These are phyloP conservation scores for Colletotrichum phormii DNA, from an alignment of 2,329 filamentous ascomycete species.

Conservation along the genomic window DNA sequence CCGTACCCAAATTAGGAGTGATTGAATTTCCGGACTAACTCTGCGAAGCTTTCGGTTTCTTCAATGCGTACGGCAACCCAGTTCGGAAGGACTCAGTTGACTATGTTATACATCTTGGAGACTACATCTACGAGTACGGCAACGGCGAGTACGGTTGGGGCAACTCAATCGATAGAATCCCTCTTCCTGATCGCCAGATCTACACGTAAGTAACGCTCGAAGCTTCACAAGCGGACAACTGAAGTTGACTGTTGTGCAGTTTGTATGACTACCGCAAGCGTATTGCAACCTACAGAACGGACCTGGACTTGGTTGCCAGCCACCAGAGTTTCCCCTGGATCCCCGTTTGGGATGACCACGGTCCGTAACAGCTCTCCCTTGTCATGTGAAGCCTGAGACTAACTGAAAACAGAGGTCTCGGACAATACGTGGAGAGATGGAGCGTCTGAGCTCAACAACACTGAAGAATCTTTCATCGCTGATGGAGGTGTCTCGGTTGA, in stretches of 20 bases:
- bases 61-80: conserved; percentile 70
- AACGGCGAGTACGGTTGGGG: conserved; percentile 62
- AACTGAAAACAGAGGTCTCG: conserved; percentile 57
- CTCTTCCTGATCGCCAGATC: conserved; percentile 63
- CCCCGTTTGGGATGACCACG: conserved; percentile 60
- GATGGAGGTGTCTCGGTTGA: conserved; percentile 74
- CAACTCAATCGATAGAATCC: conserved; percentile 61
- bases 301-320: conserved; percentile 54
- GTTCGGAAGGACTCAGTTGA: conserved; percentile 70
- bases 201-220: conserved; percentile 46
- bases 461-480: conserved; percentile 71
- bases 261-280: conserved; percentile 58
- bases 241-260: conserved; percentile 41
- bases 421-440: conserved; percentile 76
- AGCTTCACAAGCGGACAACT: conserved; percentile 40
- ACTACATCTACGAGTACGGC: conserved; percentile 72
- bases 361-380: conserved; percentile 53
- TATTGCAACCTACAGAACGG: conserved; percentile 53
- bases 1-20: too few species aligned
- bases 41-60: conserved; percentile 57
- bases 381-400: not conserved
- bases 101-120: conserved; percentile 70
- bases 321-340: conserved; percentile 58
- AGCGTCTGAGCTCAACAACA: conserved; percentile 71
- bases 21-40: too few species aligned